These are phyloP conservation scores for Boechera stricta DNA, from an alignment of 345 rosid species.

Conservation along the genomic window DNA sequence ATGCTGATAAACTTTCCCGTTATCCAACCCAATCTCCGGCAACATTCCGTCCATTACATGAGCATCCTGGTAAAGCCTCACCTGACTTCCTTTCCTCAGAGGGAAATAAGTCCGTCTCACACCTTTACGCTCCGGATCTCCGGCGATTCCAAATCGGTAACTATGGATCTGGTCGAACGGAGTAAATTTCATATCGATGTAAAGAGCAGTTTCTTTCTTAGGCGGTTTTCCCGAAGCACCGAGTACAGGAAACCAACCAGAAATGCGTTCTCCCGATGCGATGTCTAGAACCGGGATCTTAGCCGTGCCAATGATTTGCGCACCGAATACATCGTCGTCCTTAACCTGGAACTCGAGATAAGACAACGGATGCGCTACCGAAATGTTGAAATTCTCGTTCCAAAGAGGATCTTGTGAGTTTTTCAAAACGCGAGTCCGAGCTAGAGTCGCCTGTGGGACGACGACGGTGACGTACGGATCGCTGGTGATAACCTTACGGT, in stretches of 20 bases:
- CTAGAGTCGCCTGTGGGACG: slow-evolving; percentile 89
- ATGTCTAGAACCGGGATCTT: slow-evolving; percentile 59
- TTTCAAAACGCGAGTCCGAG: slow-evolving; percentile 78
- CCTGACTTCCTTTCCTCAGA: slow-evolving; percentile 64
- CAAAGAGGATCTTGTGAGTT: slow-evolving; percentile 70
- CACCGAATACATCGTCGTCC: slow-evolving; percentile 84
- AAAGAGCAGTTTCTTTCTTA: slow-evolving; percentile 58
- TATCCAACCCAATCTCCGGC: slow-evolving; percentile 59
- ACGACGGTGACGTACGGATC: slow-evolving; percentile 85
- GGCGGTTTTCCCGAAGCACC: slow-evolving; percentile 58
- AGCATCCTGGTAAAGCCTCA: slow-evolving; percentile 91
- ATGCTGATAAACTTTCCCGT: slow-evolving; percentile 53
- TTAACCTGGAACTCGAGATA: slow-evolving; percentile 80
- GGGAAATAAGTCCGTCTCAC: slow-evolving; percentile 81
- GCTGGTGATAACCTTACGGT: slow-evolving; percentile 66
- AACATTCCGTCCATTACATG: slow-evolving; percentile 58
- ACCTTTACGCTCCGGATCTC: slow-evolving; percentile 68
- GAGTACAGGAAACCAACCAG: slow-evolving; percentile 58
- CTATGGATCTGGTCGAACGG: slow-evolving; percentile 60
- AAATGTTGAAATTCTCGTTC: slow-evolving; percentile 70
- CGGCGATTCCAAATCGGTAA: slow-evolving; percentile 62
- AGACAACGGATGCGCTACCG: slow-evolving; percentile 70
- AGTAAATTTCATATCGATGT: slow-evolving; percentile 67
- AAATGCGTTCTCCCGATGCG: slow-evolving; percentile 51
- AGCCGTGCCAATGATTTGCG: slow-evolving; percentile 65